Evolutionary conservation across 805 yeast genomes (phyloP), one percentile per base, ranked within the genome.

Genomic region (Kazachstania taianensis): DNA sequence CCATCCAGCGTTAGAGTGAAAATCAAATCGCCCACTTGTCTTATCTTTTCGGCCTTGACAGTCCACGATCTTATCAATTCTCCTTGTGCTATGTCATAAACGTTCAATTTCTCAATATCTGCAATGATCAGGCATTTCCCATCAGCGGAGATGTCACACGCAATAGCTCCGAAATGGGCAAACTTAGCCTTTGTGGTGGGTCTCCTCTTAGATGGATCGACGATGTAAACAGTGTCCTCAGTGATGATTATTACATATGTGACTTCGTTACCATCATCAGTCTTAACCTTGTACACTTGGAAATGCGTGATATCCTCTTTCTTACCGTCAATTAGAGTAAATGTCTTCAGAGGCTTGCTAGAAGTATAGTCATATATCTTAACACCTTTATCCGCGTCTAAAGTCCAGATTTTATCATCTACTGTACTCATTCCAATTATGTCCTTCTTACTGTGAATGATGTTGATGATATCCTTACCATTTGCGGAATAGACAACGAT

Each of bases 161-260:
- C 30, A n/a, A 41, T 30, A 24, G 52, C 43, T 22, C 45, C 48
- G 24, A 30, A 33, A n/a, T 45, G 25, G 7, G 48, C 50, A 18
- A 53, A 41, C 26, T 41, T 46, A 5, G 52, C 45, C 15, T 48
- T 36, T 0, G 55, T 51, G 3, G 43, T 38, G 12, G 62, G 62
- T 37, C 57, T 53, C 39, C 58, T 57, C 35, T 56, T 53, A n/a
- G 51, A 45, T 29, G 83, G 83, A 54, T 79, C 84, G 50, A 79
- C 72, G 38, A 79, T 64, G 51, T 75, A 77, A 8, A 78, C 78
- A 7, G 76, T 67, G 50, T 48, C 34, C 33, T 50, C 50, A 4
- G 59, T 48, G 12, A 50, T 41, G 9, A 56, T 54, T 35, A 61
- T 41, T 9, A 67, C 38, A 7, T 43, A 43, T 22, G 56, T 55